Base-by-base conservation (phyloP, 768 basidiomycete genomes). In the Leucocoprinus leucothites region DNA sequence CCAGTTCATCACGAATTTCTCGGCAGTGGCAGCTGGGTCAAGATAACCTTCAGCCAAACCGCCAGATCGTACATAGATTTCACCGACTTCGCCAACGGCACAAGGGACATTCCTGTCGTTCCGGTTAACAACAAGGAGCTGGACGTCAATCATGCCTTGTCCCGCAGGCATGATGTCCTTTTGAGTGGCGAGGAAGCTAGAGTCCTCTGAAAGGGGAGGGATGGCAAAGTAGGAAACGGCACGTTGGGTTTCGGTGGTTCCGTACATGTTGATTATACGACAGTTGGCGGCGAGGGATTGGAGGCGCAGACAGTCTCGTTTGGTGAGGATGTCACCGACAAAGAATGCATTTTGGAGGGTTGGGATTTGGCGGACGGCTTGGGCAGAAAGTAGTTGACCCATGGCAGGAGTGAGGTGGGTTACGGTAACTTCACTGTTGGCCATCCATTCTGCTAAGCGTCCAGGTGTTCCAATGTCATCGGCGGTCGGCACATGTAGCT, bases 101-200 rank as follows among this genome's bases (percentile, higher is more conserved):
- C 96, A 98, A 2, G 89, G 85, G 2, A 96, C 71, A 58, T 82
- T 86, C 63, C 86, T 78, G 74, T 98, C 91, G 59, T 80, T 77
- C 56, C 96, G 78, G 73, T 99, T 98, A 48, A 98, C 94, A 35
- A 99, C 94, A 21, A 98, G 80, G 2, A 99, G 85, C 66, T 99
- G 97, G 43, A 98, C 96, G 64, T 98, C 93, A 58, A 94, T 79
- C 97, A 99, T 99, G 41, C 97, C 97, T 70, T 88, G 81, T 4
- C 97, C 97, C 14, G 97, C 96, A 6, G 95, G 95, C 80, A 99
- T 96, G 70, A 97, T 87, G 65, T 98, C 97, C 72, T 99, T 99
- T 68, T 95, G 91, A 1, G 86, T 93, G 21, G 87, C 82, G 40
- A 98, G 80, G 81, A 97, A 98, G 1, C 94, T 94, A 0, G 87